These are phyloP conservation scores for Saccharomyces hybrid DNA, from an alignment of 1,139 yeast genomes.

Conservation along the genomic window DNA sequence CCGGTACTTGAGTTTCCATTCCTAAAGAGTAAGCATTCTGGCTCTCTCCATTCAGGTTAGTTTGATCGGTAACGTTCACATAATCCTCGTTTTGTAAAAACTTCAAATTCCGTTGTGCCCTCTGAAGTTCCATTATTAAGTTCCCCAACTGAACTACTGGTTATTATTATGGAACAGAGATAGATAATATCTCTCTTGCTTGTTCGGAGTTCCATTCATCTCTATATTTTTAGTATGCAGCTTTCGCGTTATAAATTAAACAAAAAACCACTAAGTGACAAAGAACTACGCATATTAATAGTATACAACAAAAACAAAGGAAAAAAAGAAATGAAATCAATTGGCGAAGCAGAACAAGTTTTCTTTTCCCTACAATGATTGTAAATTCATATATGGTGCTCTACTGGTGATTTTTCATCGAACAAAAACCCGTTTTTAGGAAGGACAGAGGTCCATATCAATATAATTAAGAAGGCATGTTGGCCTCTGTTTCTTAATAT, in stretches of 20 bases:
- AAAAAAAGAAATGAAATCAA: neutral
- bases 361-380: neutral
- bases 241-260: neutral
- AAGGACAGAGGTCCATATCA: neutral
- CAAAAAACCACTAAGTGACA: neutral
- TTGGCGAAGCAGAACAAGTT: neutral
- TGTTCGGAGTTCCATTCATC: neutral
- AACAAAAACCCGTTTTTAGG: neutral
- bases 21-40: neutral
- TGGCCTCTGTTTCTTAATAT: neutral
- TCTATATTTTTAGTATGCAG: neutral
- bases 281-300: neutral
- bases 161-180: neutral
- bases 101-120: conserved; percentile 10
- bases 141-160: neutral
- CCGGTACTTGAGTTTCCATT: neutral
- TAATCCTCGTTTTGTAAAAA: neutral
- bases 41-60: neutral
- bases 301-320: neutral
- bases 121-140: conserved; percentile 7
- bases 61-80: neutral
- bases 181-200: neutral
- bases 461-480: too few species aligned
- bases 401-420: neutral
- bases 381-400: neutral